Evolutionary conservation across 1,284 basidiomycete species (phyloP), one percentile per base, ranked within the genome.

Genomic region (Malassezia yamatoensis): DNA sequence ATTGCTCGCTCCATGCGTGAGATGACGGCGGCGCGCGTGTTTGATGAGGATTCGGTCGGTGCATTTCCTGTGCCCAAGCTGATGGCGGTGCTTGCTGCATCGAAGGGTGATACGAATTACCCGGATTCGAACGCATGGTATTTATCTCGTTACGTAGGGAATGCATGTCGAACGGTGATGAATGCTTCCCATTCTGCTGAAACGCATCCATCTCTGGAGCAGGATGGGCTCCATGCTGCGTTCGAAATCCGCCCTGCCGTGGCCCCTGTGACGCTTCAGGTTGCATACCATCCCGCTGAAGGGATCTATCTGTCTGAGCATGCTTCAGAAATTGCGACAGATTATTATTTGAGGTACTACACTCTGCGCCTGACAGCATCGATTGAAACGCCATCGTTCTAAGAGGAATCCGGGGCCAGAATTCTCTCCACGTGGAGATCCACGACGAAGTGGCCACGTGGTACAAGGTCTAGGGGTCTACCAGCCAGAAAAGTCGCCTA

Each of bases 311-410:
- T 3, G 84, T 84, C 60, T 90, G 88, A 5, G 90, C 84, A 66
- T 94, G 87, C 76, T 96, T 96, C 58, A 93, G 80, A 41, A 96
- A 85, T 68, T 90, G 86, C 16, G 87, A 84, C 33, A 98, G 80
- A 4, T 90, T 89, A 73, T 96, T 96, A 53, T 85, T 81, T 6
- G 84, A 81, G 20, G 84, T 82, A 8, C 86, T 86, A 76, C 91
- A 94, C 77, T 93, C 91, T 51, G 89, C 83, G 61, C 90, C 90
- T 53, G 87, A 90, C 63, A 96, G 83, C 61, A 96, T 82, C 55
- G 78, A 72, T 51, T 76, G 70, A 61, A 79, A 77, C 12, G 76
- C 65, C 76, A 77, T 76, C 51, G 51, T 51, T 46, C 21, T 39
- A 9, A 16, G 39, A 24, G 24, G 24, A 29, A 29, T 29, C 24